These are phyloP conservation scores for Cadophora luteo-olivacea DNA, from an alignment of 2,329 filamentous ascomycete species.

Conservation along the genomic window DNA sequence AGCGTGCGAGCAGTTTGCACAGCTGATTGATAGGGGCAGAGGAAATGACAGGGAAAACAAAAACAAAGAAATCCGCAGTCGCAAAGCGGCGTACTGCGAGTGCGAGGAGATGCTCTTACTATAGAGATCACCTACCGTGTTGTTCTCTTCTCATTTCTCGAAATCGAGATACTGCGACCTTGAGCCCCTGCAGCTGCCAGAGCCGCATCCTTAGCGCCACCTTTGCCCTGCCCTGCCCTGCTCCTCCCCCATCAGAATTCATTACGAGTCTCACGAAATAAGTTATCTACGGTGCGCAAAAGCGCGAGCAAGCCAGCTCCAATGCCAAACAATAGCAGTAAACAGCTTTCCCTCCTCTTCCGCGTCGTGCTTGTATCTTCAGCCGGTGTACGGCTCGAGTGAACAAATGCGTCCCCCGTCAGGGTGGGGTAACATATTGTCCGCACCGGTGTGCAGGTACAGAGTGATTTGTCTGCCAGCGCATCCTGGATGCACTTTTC, in stretches of 20 bases:
- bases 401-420: background rate
- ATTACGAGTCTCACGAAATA: constrained; percentile 38
- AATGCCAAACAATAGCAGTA: background rate
- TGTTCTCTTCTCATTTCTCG: background rate
- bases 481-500: background rate
- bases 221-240: background rate
- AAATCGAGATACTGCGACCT: background rate
- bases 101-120: background rate
- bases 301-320: constrained; percentile 10
- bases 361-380: background rate
- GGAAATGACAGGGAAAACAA: background rate
- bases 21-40: constrained; percentile 7
- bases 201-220: constrained; percentile 10
- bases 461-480: background rate
- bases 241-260: constrained; percentile 12
- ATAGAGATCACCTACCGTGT: constrained; percentile 7
- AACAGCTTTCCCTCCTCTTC: background rate
- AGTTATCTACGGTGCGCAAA: constrained; percentile 38
- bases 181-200: background rate
- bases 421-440: background rate
- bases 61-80: background rate
- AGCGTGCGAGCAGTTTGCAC: background rate
- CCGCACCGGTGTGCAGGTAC: background rate
- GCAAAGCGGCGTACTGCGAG: background rate
- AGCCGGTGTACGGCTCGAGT: background rate